Evolutionary conservation across 2,329 filamentous ascomycete genomes (phyloP), one percentile per base, ranked within the genome.

Genomic region (Rosellinia necatrix): DNA sequence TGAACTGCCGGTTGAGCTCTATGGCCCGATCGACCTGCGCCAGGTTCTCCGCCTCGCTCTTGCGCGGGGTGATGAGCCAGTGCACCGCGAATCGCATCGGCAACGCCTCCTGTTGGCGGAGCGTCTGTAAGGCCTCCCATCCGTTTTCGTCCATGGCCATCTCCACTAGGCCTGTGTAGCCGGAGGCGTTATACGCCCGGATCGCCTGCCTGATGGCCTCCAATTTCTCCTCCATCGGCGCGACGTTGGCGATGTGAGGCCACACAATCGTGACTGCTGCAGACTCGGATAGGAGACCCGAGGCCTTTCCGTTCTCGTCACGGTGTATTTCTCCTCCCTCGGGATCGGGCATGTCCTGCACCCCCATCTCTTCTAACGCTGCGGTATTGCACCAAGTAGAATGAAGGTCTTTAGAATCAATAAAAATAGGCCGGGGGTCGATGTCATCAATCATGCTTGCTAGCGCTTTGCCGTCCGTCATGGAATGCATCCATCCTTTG

Each of bases 141-240:
- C 72, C 74, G 40, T 77, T 79, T 50, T 83, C 78, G 61, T 85
- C 80, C 79, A 84, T 81, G 3, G 81, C 81, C 81, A 85, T 83
- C 56, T 85, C 81, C 8, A 84, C 72, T 35, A 81, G 67, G 1
- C 81, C 80, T 2, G 82, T 84, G 62, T 81, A 82, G 3, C 81
- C 81, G 1, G 74, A 74, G 1, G 72, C 70, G 56, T 75, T 76
- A 61, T 83, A 84, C 8, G 77, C 76, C 1, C 70, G 60, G 22
- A 84, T 73, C 0, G 80, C 81, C 0, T 72, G 74, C 41, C 66
- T 67, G 22, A 84, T 66, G 1, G 79, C 76, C 3, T 69, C 71
- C 10, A 76, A 67, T 49, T 81, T 78, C 60, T 83, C 79, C 15
- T 76, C 74, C 57, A 80, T 71, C 5, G 75, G 73, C 1, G 80